Conservation (phyloP, 1,284 basidiomycete genomes). For the Puccinia horiana region DNA sequence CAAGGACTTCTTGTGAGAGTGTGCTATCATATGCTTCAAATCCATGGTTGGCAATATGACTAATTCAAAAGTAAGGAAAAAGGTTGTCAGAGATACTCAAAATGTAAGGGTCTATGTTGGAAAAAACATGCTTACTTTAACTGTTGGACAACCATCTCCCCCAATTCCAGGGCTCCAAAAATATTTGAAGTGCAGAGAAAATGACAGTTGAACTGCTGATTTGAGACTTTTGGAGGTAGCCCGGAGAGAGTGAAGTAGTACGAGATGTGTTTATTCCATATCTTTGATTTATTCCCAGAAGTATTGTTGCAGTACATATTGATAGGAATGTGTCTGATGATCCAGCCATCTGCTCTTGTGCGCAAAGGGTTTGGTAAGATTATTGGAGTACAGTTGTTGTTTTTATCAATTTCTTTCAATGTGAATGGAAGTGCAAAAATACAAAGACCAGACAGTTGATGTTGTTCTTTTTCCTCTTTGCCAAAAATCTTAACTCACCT, state of each 20-base stretch:
- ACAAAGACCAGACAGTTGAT: not conserved
- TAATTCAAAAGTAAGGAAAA: not conserved
- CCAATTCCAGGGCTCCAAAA: not conserved
- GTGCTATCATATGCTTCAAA: constrained; percentile 5
- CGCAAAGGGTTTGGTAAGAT: constrained; percentile 23
- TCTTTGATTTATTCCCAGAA: constrained; percentile 2
- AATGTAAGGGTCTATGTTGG: not conserved
- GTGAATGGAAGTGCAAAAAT: not conserved
- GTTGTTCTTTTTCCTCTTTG: not conserved
- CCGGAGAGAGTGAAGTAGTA: not conserved
- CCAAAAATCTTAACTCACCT: not conserved
- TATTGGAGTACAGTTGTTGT: too few species aligned
- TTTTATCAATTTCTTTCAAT: not conserved
- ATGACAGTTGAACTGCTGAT: not conserved
- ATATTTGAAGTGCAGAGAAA: not conserved
- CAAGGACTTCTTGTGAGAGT: not conserved
- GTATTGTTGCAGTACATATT: constrained; percentile 13
- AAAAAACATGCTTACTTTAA: not conserved
- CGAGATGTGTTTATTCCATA: constrained; percentile 3
- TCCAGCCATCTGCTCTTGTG: not conserved
- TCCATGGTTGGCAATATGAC: not conserved
- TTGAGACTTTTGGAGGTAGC: not conserved
- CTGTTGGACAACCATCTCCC: not conserved
- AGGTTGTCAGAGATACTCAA: not conserved
- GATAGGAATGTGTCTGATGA: not conserved